Evolutionary conservation across 352 stramenopile species (phyloP).

Genomic region (Aphanomyces euteiches): DNA sequence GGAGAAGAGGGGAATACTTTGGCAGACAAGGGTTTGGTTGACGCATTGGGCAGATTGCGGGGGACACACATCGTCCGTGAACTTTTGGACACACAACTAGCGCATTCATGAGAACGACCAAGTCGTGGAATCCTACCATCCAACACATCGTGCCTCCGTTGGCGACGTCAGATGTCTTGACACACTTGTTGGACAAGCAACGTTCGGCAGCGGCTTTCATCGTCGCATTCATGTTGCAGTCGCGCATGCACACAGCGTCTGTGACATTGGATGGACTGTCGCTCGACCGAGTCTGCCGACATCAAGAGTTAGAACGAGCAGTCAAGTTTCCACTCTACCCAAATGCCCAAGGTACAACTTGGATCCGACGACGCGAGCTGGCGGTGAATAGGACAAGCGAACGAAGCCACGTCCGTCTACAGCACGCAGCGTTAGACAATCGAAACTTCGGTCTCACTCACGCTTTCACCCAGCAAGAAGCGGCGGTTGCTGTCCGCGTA

Average conservation of each 20-base stretch:
- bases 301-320: background rate
- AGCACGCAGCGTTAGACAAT: background rate
- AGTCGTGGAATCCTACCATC: conserved; percentile 22
- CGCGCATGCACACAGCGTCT: conserved; percentile 16
- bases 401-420: conserved; percentile 6
- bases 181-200: conserved; percentile 10
- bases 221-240: conserved; percentile 20
- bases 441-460: background rate
- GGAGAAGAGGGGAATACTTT: background rate
- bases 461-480: conserved; percentile 12
- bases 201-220: background rate
- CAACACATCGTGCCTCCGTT: conserved; percentile 26
- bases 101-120: background rate
- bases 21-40: conserved; percentile 11
- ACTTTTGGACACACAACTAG: conserved; percentile 29
- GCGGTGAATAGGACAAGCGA: conserved; percentile 1
- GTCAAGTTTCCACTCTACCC: background rate
- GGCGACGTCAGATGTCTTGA: conserved; percentile 12
- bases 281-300: background rate
- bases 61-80: conserved; percentile 20
- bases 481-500: conserved; percentile 19
- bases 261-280: conserved; percentile 13
- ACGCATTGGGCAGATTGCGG: conserved; percentile 1
- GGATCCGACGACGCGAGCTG: conserved; percentile 16
- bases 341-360: conserved; percentile 25